Base-by-base conservation (phyloP, 768 basidiomycete genomes). In the Boletus huronensis region DNA sequence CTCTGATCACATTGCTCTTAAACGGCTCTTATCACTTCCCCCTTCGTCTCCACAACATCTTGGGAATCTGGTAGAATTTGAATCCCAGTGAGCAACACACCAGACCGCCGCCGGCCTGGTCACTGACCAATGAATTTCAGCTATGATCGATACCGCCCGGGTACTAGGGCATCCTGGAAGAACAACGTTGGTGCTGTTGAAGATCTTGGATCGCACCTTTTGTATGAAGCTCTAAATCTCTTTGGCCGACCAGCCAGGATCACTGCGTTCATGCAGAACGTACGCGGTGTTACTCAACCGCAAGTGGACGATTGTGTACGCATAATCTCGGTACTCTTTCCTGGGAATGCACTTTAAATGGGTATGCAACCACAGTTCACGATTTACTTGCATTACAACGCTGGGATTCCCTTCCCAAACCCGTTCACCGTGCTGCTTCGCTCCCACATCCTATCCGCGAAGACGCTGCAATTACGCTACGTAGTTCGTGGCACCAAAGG, bases 121-220 rank as follows among this genome's bases (percentile, higher is more conserved):
- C 45, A 23, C 21, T 45, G 43, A 53, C 31, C 34, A 32, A 48
- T 53, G 11, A 41, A 43, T 29, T 34, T 2, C 50, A 89, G 89
- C 66, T 88, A 82, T 66, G 90, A 91, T 66, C 84, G 91, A 39
- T 91, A 82, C 73, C 82, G 87, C 32, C 76, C 77, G 25, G 75
- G 71, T 1, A 67, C 85, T 31, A 87, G 86, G 61, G 81, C 84
- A 13, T 81, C 83, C 0, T 96, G 92, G 93, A 93, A 93, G 69
- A 90, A 93, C 55, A 69, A 79, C 29, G 75, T 82, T 1, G 88
- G 90, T 5, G 75, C 81, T 26, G 81, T 84, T 3, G 94, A 84
- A 67, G 90, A 94, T 67, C 77, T 94, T 21, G 91, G 88, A 5
- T 73, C 87, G 8, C 90, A 94, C 68, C 76, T 92, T 26, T 82